A percentile compares a stretch with the other conserved stretches of the same genome.
Evolutionary conservation across 129 eudicot species (phyloP).

Genomic region (Lonicera japonica): DNA sequence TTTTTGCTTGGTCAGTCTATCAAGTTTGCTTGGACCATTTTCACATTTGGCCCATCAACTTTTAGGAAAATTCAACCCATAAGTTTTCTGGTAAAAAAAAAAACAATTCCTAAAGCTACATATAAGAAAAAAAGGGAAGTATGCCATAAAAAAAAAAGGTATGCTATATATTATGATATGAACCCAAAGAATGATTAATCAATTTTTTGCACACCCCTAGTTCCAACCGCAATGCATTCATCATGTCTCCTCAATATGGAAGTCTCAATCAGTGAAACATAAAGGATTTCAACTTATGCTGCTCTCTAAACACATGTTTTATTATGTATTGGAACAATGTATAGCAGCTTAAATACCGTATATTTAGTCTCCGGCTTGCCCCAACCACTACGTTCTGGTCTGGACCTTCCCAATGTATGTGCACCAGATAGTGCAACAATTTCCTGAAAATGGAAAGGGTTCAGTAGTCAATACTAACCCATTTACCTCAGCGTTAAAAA

Average conservation of each 20-base stretch:
- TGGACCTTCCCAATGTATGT: constrained; percentile 92
- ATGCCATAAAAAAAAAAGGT: too few relatives aligned
- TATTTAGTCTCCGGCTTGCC: constrained; percentile 97
- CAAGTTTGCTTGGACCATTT: too few relatives aligned
- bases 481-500: not conserved
- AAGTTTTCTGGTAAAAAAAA: too few relatives aligned
- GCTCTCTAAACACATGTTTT: not conserved
- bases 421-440: constrained; percentile 98
- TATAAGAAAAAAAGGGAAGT: too few relatives aligned
- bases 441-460: constrained; percentile 41
- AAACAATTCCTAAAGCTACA: too few relatives aligned
- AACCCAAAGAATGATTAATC: too few relatives aligned
- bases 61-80: too few relatives aligned
- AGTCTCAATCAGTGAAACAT: not conserved
- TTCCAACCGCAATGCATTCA: not conserved
- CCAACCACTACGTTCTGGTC: constrained; percentile 99
- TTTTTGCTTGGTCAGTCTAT: too few relatives aligned
- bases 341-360: constrained; percentile 43
- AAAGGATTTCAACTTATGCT: not conserved
- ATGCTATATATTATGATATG: too few relatives aligned
- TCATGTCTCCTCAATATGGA: not conserved
- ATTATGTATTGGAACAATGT: not conserved
- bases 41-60: too few relatives aligned
- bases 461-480: constrained; percentile 2
- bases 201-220: too few relatives aligned